phyloP scores from a whole-genome alignment of 75 land plant species.

The Larix kaempferi region DNA sequence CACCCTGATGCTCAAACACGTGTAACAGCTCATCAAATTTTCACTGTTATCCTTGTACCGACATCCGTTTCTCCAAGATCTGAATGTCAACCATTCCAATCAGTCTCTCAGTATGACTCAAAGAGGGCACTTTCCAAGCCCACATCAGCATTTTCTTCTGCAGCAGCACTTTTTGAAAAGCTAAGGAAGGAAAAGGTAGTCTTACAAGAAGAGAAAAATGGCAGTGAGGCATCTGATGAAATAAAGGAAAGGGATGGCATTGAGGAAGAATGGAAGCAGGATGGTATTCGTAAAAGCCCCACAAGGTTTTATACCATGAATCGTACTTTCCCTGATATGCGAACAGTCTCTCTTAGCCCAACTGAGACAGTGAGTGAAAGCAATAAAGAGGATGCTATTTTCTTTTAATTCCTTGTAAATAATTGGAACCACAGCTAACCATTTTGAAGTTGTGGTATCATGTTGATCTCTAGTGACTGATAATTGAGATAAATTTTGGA shows the following conservation, averaged over 20 bases:
- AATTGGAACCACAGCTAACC: background rate
- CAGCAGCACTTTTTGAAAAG: conserved; percentile 69
- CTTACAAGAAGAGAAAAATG: conserved; percentile 20
- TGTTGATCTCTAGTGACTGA: background rate
- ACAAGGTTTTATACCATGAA: conserved; percentile 43
- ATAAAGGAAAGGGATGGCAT: conserved; percentile 23
- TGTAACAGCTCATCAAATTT: conserved; percentile 74
- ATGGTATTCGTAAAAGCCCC: conserved; percentile 32
- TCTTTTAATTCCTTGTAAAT: background rate
- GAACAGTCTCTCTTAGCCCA: conserved; percentile 16
- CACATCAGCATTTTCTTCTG: conserved; percentile 58
- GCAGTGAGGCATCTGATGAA: conserved; percentile 23
- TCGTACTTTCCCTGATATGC: conserved; percentile 31
- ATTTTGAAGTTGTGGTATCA: background rate
- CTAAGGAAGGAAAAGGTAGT: conserved; percentile 66
- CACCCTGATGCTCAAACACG: conserved; percentile 90
- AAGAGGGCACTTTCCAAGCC: conserved; percentile 30
- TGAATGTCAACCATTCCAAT: conserved; percentile 10
- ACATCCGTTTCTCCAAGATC: conserved; percentile 24
- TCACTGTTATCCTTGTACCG: conserved; percentile 62
- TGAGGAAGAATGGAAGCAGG: conserved; percentile 44
- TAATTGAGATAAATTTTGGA: background rate
- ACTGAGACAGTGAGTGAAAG: conserved; percentile 23
- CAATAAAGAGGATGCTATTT: background rate
- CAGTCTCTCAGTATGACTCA: conserved; percentile 23